These are phyloP conservation scores for Asterionellopsis glacialis DNA, from an alignment of 108 stramenopile genomes.

Conservation along the genomic window DNA sequence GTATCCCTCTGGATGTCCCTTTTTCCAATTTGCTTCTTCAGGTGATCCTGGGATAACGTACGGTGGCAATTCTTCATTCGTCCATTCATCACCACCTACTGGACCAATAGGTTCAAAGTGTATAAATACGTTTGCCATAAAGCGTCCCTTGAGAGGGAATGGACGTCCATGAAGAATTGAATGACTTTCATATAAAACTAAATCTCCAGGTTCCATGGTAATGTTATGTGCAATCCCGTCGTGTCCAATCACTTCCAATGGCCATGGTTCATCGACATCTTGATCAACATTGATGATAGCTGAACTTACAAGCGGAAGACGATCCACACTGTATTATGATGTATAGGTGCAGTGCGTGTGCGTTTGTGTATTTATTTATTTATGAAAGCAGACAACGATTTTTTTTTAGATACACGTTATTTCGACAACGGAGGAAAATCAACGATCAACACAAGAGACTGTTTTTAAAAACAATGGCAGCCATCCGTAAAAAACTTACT, in stretches of 20 bases:
- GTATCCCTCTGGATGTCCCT: neutral
- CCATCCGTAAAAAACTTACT: conserved; percentile 15
- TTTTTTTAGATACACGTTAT: no score
- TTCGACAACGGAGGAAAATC: no score
- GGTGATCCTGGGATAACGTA: conserved; percentile 41
- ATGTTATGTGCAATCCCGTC: conserved; percentile 85
- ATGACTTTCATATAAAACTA: conserved; percentile 56
- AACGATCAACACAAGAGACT: no score
- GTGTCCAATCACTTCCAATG: conserved; percentile 74
- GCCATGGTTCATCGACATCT: conserved; percentile 93
- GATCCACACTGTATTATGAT: conserved; percentile 50
- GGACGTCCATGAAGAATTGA: conserved; percentile 74
- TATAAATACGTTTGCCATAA: conserved; percentile 70
- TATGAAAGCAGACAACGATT: no score
- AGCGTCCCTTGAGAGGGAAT: conserved; percentile 67
- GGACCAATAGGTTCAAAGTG: conserved; percentile 53
- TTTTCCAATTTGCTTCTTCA: conserved; percentile 27
- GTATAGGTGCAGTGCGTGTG: conserved; percentile 31
- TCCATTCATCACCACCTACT: conserved; percentile 11
- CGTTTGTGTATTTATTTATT: conserved; percentile 6
- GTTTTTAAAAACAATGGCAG: no score
- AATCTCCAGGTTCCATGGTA: conserved; percentile 80
- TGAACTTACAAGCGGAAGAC: conserved; percentile 68
- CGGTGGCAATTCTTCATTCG: conserved; percentile 31
- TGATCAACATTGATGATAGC: conserved; percentile 92